Evolutionary conservation across 495 filamentous ascomycete genomes (phyloP), one percentile per base, ranked within the genome.

Genomic region (Trichoderma virens): DNA sequence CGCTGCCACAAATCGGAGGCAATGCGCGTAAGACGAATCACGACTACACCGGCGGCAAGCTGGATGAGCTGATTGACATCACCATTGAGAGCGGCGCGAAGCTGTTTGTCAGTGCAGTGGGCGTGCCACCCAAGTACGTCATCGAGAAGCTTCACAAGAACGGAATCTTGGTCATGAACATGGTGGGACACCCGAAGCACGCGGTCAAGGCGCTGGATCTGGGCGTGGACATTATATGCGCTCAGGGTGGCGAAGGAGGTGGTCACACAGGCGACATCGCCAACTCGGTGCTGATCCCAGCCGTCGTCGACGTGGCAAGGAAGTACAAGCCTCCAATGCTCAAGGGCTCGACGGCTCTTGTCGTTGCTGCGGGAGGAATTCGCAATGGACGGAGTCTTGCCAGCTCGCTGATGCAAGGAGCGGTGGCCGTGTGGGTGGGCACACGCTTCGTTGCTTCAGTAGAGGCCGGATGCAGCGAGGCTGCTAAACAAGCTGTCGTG

Each of bases 181-280:
- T 96, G 92, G 91, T 95, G n/a, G 92, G 92, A 0, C 85, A 88
- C 60, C 91, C 91, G n/a, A 88, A 86, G 69, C 92, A 96, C 72
- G 91, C 91, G 0, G 82, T 84, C 69, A 94, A 95, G 78, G 91
- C 91, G 31, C 79, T 96, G 4, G 82, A 88, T 45, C 80, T 85
- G 0, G 92, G 91, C 13, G 89, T 92, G 38, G 92, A 96, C 74
- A 86, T 96, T 69, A 88, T 96, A 39, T 95, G 90, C 73, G 87
- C 90, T 27, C 90, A 93, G 79, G 90, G 90, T 16, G 88, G 88
- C 61, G 90, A 93, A 74, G 90, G 89, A 3, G 90, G 90, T 25
- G 90, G 90, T 0, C 90, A 93, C 76, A 93, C 90, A 0, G 90
- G 90, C 20, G 84, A 91, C 67, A 84, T 92, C 16, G 84, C 88